Evolutionary conservation across 2,329 filamentous ascomycete genomes (phyloP).

Genomic region (Amauroascus niger): DNA sequence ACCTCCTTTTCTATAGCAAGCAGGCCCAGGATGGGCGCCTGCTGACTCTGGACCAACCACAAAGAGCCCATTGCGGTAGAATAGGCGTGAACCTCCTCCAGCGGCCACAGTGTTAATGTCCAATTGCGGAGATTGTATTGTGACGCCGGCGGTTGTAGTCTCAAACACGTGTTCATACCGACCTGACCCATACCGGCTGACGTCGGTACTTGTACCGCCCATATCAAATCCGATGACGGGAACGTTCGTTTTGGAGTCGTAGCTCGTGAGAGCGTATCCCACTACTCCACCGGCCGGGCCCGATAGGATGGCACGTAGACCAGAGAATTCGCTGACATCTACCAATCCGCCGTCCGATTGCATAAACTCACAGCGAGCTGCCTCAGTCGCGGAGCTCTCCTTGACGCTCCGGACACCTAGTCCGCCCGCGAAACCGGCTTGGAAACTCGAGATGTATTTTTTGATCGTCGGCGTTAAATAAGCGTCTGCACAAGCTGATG

Average conservation of each 20-base stretch:
- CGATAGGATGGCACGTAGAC: slow-evolving; percentile 73
- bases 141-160: slow-evolving; percentile 80
- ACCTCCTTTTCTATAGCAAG: slow-evolving; percentile 82
- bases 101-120: slow-evolving; percentile 90
- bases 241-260: slow-evolving; percentile 65
- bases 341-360: slow-evolving; percentile 67
- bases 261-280: slow-evolving; percentile 80
- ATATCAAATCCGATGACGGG: slow-evolving; percentile 91
- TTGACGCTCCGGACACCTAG: slow-evolving; percentile 67
- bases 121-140: slow-evolving; percentile 77
- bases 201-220: slow-evolving; percentile 84
- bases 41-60: slow-evolving; percentile 85
- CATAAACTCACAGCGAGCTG: slow-evolving; percentile 86
- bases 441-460: slow-evolving; percentile 68
- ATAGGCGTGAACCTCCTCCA: slow-evolving; percentile 62
- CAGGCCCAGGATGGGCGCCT: slow-evolving; percentile 78
- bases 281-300: slow-evolving; percentile 90
- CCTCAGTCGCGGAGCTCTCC: slow-evolving; percentile 52
- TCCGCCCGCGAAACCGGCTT: slow-evolving; percentile 69
- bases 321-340: slow-evolving; percentile 54
- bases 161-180: slow-evolving; percentile 87
- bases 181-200: slow-evolving; percentile 72
- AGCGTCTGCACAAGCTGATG: slow-evolving; percentile 68
- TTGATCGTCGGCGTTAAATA: slow-evolving; percentile 71
- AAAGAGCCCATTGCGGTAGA: slow-evolving; percentile 62